Percentiles rank a stretch among this genome's conserved stretches.
phyloP scores from a whole-genome alignment of 83 land plant species.

The Picea abies region DNA sequence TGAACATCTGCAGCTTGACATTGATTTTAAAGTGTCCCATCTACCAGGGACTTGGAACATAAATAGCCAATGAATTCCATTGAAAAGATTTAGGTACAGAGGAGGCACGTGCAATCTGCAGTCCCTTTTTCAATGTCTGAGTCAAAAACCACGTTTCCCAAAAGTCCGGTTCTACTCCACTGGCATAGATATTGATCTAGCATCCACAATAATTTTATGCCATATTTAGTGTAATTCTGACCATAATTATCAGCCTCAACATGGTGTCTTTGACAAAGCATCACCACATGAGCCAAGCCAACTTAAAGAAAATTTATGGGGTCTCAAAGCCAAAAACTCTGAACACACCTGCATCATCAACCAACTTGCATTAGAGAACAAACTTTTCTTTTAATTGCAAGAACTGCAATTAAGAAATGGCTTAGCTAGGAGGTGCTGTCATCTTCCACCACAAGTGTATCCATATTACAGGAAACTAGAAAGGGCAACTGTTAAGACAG shows the following conservation, averaged over 20 bases:
- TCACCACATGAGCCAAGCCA: neutral
- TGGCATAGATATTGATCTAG: neutral
- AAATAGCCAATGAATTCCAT: neutral
- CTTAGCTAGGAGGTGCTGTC: neutral
- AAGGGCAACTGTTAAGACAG: neutral
- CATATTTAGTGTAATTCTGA: too few relatives aligned
- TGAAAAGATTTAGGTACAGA: neutral
- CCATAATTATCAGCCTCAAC: neutral
- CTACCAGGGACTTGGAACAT: neutral
- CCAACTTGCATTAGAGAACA: neutral
- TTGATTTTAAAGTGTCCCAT: neutral
- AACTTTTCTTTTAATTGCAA: neutral
- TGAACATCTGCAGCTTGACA: neutral
- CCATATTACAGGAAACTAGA: neutral
- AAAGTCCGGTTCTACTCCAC: neutral
- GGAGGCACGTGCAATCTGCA: neutral
- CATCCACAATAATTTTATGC: too few relatives aligned
- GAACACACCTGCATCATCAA: constrained; percentile 73
- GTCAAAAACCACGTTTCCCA: neutral
- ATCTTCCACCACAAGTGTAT: neutral
- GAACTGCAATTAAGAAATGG: neutral
- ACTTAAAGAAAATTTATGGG: constrained; percentile 22
- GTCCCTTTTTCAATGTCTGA: neutral
- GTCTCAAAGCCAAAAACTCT: constrained; percentile 90
- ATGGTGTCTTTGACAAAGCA: neutral